A percentile compares a stretch with the other conserved stretches of the same genome.
These are phyloP conservation scores for Hibiscus tridactylites DNA, from an alignment of 345 rosid genomes.

Conservation along the genomic window DNA sequence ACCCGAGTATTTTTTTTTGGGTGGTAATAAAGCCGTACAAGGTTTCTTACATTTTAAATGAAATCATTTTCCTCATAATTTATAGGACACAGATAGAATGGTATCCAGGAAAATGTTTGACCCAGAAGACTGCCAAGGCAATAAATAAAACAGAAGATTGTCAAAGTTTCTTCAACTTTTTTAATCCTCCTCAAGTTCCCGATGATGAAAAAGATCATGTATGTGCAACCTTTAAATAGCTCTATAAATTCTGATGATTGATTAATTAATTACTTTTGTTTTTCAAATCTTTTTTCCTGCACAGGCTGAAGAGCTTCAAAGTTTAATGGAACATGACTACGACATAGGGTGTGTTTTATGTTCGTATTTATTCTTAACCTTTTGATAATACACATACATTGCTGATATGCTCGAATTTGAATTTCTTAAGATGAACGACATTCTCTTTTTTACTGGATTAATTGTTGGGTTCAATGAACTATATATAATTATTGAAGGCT, in stretches of 20 bases:
- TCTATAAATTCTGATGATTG: neutral
- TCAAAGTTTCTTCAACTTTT: constrained; percentile 93
- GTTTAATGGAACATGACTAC: constrained; percentile 94
- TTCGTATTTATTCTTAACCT: neutral
- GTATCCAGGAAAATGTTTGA: constrained; percentile 81
- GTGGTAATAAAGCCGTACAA: too few species aligned
- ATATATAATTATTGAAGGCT: neutral
- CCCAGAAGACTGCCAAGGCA: constrained; percentile 81
- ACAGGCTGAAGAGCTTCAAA: constrained; percentile 93
- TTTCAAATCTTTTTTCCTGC: constrained; percentile 7
- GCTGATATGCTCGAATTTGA: too few species aligned
- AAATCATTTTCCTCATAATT: neutral
- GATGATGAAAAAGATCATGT: constrained; percentile 85
- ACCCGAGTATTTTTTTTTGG: too few species aligned
- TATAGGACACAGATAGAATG: constrained; percentile 83
- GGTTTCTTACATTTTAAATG: neutral
- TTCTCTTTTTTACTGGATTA: too few species aligned
- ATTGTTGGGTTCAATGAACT: neutral
- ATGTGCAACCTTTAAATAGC: constrained; percentile 11
- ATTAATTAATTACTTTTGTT: neutral
- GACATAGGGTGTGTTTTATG: constrained; percentile 65
- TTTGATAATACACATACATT: too few species aligned
- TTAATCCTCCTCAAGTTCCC: constrained; percentile 93
- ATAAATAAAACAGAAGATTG: constrained; percentile 81
- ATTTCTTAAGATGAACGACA: too few species aligned